phyloP scores from a whole-genome alignment of 1,284 basidiomycete species.

The Ceratobasidium sp. region DNA sequence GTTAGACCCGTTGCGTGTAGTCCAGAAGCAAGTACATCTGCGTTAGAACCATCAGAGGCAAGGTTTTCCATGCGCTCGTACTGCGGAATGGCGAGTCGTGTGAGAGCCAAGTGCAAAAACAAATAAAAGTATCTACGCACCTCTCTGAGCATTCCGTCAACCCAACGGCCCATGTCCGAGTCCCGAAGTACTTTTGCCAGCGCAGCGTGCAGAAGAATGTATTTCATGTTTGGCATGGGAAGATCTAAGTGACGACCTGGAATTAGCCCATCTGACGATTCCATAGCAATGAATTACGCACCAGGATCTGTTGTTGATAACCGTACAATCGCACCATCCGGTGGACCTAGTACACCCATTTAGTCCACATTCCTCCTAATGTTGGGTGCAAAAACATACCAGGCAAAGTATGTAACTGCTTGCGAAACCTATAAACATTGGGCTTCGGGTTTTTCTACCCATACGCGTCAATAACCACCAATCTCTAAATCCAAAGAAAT shows the following conservation, averaged over 20 bases:
- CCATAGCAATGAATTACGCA: neutral
- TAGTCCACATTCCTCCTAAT: conserved; percentile 8
- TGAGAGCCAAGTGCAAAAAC: neutral
- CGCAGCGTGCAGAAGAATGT: conserved; percentile 28
- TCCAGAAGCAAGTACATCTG: conserved; percentile 24
- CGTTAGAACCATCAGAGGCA: conserved; percentile 33
- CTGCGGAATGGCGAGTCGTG: neutral
- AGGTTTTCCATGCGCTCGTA: conserved; percentile 20
- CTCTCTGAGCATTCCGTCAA: conserved; percentile 35
- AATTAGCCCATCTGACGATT: neutral
- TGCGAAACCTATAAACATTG: conserved; percentile 28
- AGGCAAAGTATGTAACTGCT: conserved; percentile 29
- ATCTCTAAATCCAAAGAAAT: neutral
- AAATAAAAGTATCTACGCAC: neutral
- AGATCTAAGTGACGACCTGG: conserved; percentile 4
- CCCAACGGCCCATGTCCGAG: conserved; percentile 34
- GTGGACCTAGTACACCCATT: conserved; percentile 6
- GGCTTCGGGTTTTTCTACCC: conserved; percentile 36
- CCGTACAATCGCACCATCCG: conserved; percentile 29
- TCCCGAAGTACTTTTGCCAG: conserved; percentile 33
- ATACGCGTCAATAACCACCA: neutral
- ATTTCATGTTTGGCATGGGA: conserved; percentile 20
- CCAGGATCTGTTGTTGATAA: conserved; percentile 32
- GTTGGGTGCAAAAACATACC: conserved; percentile 26
- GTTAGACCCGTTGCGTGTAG: conserved; percentile 30